Base-by-base conservation (phyloP, 192 early-diverging fungal genomes). In the Rhizophagus clarus region DNA sequence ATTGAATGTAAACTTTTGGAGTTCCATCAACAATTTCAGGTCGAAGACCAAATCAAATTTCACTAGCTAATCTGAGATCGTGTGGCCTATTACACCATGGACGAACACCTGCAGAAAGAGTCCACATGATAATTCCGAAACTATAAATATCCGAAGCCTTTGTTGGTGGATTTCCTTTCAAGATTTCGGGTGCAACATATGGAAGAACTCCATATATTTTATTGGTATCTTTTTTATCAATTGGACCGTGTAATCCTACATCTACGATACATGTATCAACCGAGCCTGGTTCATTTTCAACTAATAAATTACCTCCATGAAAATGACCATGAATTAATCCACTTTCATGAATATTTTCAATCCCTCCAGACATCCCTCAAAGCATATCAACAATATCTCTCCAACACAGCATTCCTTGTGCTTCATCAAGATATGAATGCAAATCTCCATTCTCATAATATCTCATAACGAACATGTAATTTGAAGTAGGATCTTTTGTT, bases 51-150 rank as follows among this genome's bases (percentile, higher is more conserved):
- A 80, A 29, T 68, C 81, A 76, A 26, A 86, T 74, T 24, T 83
- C 78, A 3, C 60, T 68, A 17, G 81, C 32, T 8, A 86, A 70
- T 6, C 49, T 11, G 3, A 80, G 67, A 31, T 82, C 85, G 26
- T 80, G 68, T 9, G 82, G 49, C 22, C 79, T 79, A 12, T 81
- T 51, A 28, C 24, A 68, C 64, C 82, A 83, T 2, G 86, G 86
- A 34, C 80, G 79, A 7, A 75, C 56, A 20, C 86, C 82, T 2
- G 81, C 79, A 3, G 86, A 80, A 10, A 87, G 79, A 29, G 83
- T 79, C 84, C 84, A 87, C 80, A 87, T 83, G 15, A 87, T 82
- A 22, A 87, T 80, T 1, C 86, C 84, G 0, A 87, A 78, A 83
- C 81, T 81, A 79, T 85, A 87, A 22, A 87, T 80, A 56, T 87